Evolutionary conservation across 2,329 filamentous ascomycete species (phyloP), one percentile per base, ranked within the genome.

Genomic region (Aureobasidium sp.): DNA sequence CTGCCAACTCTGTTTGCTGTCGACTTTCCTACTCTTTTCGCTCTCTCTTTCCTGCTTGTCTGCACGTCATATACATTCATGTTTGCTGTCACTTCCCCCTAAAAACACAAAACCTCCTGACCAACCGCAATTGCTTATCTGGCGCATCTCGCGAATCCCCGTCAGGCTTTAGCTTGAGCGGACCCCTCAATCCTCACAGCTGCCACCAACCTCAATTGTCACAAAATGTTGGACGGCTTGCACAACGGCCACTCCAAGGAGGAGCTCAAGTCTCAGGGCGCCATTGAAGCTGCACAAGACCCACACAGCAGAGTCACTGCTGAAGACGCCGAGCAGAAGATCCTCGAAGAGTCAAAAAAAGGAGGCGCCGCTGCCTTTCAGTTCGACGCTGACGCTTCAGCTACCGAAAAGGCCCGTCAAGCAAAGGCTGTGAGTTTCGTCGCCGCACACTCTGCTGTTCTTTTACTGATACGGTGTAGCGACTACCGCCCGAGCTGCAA

Each of bases 341-440:
- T 97, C 53, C 81, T 96, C 29, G 80, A 89, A 60, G 87, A 96
- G 74, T 90, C 90, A 67, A 85, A 82, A 70, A 87, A 88, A 69
- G 90, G 88, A 13, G 94, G 94, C 46, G 84, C 88, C 27, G 78
- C 87, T 34, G 92, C 91, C 66, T 94, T 89, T 73, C 84, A 87
- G 65, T 99, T 97, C 77, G 84, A 99, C 72, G 91, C 94, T 0
- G 78, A 96, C 78, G 92, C 91, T 46, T 87, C 82, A 47, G 82
- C 88, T 0, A 90, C 91, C 73, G 82, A 96, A 75, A 99, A 99
- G 79, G 87, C 84, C 64, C 87, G 87, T 36, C 89, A 92, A 72
- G 87, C 88, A 26, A 80, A 83, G 80, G 84, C 87, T 71, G 91
- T 96, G 81, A 70, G 87, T 81, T 17, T 5, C n/a, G 3, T 27